Evolutionary conservation across 495 filamentous ascomycete genomes (phyloP).

Genomic region (Annulohypoxylon stygium): DNA sequence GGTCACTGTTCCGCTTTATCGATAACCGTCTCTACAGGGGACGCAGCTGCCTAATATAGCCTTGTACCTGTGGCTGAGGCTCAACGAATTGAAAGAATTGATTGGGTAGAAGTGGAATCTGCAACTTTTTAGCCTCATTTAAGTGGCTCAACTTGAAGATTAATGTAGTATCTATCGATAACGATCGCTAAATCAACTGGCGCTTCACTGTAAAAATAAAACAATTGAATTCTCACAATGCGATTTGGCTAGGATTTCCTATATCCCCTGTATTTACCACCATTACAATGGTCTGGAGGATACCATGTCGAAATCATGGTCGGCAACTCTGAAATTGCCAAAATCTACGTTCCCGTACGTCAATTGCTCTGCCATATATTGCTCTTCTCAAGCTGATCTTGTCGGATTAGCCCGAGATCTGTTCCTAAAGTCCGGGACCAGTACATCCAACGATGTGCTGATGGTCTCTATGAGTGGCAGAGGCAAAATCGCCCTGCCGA

Average conservation of each 20-base stretch:
- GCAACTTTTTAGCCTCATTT: background rate
- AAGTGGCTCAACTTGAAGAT: background rate
- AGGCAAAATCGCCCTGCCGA: constrained; percentile 66
- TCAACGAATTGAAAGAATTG: constrained; percentile 4
- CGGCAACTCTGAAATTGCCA: constrained; percentile 62
- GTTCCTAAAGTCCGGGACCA: constrained; percentile 60
- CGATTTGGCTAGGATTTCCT: constrained; percentile 9
- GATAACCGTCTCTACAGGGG: constrained; percentile 11
- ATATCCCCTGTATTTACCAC: constrained; percentile 11
- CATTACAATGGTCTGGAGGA: constrained; percentile 40
- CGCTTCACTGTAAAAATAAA: constrained; percentile 6
- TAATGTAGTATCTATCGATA: constrained; percentile 3
- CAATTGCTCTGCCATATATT: constrained; percentile 23
- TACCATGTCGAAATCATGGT: constrained; percentile 65
- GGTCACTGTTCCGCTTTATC: constrained; percentile 28
- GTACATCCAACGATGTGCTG: constrained; percentile 83
- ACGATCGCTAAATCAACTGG: constrained; percentile 10
- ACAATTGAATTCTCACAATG: constrained; percentile 15
- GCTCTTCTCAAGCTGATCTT: constrained; percentile 36
- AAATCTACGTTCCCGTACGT: constrained; percentile 64
- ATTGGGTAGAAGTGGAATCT: constrained; percentile 10
- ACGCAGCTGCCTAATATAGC: background rate
- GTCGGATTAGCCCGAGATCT: constrained; percentile 59
- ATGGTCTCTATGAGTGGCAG: constrained; percentile 93
- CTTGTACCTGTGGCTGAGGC: constrained; percentile 17